phyloP scores from a whole-genome alignment of 1,139 yeast species.

The Geotrichum carabidarum region DNA sequence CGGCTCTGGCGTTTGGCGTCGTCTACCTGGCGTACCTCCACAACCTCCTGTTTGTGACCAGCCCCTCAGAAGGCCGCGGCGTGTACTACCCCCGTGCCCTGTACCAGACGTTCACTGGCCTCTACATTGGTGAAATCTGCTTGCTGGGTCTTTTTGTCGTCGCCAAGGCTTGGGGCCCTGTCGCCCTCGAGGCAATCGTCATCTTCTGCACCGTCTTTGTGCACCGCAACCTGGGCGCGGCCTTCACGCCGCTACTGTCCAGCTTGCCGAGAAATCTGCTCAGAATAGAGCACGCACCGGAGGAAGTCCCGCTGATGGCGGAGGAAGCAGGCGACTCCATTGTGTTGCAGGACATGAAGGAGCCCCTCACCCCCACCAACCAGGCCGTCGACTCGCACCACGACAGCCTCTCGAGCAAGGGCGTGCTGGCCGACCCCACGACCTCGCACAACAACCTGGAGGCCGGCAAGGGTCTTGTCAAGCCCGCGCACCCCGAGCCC shows the following conservation, averaged over 20 bases:
- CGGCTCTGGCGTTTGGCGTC: constrained; percentile 61
- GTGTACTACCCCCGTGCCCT: constrained; percentile 81
- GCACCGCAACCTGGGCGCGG: constrained; percentile 55
- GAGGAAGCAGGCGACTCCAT: neutral
- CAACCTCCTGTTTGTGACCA: constrained; percentile 67
- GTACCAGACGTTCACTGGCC: constrained; percentile 80
- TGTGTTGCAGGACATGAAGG: constrained; percentile 7
- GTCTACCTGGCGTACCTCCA: constrained; percentile 76
- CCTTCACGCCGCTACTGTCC: constrained; percentile 65
- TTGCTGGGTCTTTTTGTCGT: constrained; percentile 79
- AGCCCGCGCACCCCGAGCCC: neutral
- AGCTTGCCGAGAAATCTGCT: constrained; percentile 53
- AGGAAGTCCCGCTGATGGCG: neutral
- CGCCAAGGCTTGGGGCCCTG: constrained; percentile 94
- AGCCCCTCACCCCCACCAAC: neutral
- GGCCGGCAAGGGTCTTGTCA: neutral
- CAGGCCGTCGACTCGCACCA: neutral
- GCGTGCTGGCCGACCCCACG: constrained; percentile 4
- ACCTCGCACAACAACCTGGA: constrained; percentile 3
- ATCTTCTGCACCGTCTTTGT: constrained; percentile 59
- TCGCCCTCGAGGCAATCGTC: constrained; percentile 69
- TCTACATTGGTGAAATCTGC: constrained; percentile 83
- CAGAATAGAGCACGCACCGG: neutral
- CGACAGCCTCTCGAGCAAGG: constrained; percentile 3
- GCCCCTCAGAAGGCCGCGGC: constrained; percentile 74